Base-by-base conservation (phyloP, 805 yeast genomes). In the Spathaspora arborariae region DNA sequence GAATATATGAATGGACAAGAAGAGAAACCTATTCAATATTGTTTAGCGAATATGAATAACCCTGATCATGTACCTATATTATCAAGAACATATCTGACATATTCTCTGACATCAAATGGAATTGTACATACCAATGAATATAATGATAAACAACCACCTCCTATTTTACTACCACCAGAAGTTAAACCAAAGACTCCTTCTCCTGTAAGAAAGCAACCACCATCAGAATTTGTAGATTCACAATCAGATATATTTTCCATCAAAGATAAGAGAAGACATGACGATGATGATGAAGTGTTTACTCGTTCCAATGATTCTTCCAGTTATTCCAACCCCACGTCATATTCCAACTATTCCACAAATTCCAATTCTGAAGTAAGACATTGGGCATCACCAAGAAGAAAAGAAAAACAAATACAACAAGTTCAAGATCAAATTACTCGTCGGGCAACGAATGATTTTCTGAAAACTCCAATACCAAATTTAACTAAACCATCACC, bases 1-100 rank as follows among this genome's bases (percentile, higher is more conserved):
- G 88, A 88, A 57, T 88, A 57, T 46, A 60, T 64, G 65, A 52
- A 59, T 16, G 77, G 76, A 1, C 55, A 50, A 13, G 70, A 65
- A 36, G 72, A 67, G 16, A 48, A 24, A 9, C 41, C 46, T 7
- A 44, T 51, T n/a, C 48, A 50, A 0, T 63, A 44, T 43, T 54
- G 57, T 16, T 34, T 50, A 13, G 72, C 75, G 1, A 52, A 60
- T 11, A 61, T 62, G 50, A 63, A 56, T 37, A 61, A 56, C 39
- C 76, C 76, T 0, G 72, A 68, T 46, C 60, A 58, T 30, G 45
- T 50, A 30, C 51, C 56, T 16, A 54, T 65, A 20, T 50, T 66
- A 26, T 54, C 65, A 1, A 51, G 68, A 44, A 52, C 60, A 4
- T 62, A 63, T 44, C 63, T 67, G 6, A 58, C 65, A 3, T 58